Conservation (phyloP, 2,329 filamentous ascomycete genomes). For the Colletotrichum liriopes region DNA sequence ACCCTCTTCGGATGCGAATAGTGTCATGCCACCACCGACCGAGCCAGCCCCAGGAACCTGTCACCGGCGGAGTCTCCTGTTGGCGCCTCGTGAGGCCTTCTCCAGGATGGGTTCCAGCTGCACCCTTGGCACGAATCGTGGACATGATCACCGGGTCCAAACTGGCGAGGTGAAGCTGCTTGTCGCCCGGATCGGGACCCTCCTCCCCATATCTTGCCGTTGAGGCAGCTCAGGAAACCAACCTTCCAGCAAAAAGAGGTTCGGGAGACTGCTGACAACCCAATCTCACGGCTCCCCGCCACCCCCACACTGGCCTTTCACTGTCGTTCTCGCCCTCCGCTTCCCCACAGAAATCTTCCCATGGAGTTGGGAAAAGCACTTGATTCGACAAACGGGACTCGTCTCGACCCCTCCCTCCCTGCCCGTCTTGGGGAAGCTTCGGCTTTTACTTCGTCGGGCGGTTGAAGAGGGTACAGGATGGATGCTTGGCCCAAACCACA, state of each 20-base stretch:
- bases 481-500: not conserved
- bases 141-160: slow-evolving; percentile 4
- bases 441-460: slow-evolving; percentile 28
- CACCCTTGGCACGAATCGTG: slow-evolving; percentile 16
- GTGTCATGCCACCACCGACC: slow-evolving; percentile 4
- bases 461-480: not conserved
- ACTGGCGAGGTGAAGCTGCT: not conserved
- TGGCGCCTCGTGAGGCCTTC: slow-evolving; percentile 26
- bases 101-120: slow-evolving; percentile 2
- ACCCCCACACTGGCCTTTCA: slow-evolving; percentile 14
- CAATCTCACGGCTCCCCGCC: slow-evolving; percentile 22
- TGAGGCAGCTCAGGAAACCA: not conserved
- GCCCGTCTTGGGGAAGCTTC: slow-evolving; percentile 6
- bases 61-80: slow-evolving; percentile 37
- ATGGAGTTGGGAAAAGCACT: not conserved
- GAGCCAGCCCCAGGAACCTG: not conserved
- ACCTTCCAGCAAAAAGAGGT: not conserved
- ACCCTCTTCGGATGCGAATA: slow-evolving; percentile 26
- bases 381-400: not conserved
- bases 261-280: not conserved
- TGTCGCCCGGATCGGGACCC: not conserved
- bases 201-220: not conserved
- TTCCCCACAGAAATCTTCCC: slow-evolving; percentile 25
- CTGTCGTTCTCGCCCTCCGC: not conserved
- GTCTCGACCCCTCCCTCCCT: not conserved